Percentiles rank a stretch among this genome's conserved stretches.
These are phyloP conservation scores for Carex scoparia DNA, from an alignment of 176 grass and related monocot species.

Conservation along the genomic window DNA sequence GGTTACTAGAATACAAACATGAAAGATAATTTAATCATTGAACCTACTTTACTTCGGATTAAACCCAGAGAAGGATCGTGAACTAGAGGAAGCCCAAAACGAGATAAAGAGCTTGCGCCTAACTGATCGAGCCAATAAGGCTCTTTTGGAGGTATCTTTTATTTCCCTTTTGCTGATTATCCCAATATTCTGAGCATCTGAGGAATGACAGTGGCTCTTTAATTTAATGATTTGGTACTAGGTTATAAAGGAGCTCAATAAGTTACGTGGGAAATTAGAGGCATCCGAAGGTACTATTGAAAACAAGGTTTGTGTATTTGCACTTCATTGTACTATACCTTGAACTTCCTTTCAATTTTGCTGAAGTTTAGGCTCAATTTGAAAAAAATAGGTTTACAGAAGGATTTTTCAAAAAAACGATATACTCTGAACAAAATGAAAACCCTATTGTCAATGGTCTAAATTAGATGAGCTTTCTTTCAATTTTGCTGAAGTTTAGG, in stretches of 20 bases:
- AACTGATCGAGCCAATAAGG: conserved; percentile 88
- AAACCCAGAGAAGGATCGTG: conserved; percentile 82
- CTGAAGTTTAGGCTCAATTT: too few species aligned
- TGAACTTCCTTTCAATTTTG: not conserved
- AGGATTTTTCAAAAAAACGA: too few species aligned
- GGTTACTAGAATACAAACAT: not conserved
- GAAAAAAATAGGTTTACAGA: too few species aligned
- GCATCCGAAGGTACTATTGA: conserved; percentile 66
- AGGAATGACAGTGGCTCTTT: not conserved
- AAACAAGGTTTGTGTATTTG: conserved; percentile 53
- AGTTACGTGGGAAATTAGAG: conserved; percentile 66
- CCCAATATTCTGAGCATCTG: not conserved
- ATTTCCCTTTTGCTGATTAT: conserved; percentile 9
- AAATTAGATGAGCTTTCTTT: too few species aligned
- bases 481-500: too few species aligned
- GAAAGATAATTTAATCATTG: not conserved
- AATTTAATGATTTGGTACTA: conserved; percentile 21
- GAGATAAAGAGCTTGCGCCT: conserved; percentile 86
- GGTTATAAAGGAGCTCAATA: conserved; percentile 63
- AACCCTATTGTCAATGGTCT: too few species aligned
- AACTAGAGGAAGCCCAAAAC: conserved; percentile 70
- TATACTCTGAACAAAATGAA: too few species aligned
- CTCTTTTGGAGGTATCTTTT: conserved; percentile 72
- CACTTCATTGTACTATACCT: conserved; percentile 6
- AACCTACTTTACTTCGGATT: not conserved